Base-by-base conservation (phyloP, 257 asterid genomes). In the Solanum dulcamara region DNA sequence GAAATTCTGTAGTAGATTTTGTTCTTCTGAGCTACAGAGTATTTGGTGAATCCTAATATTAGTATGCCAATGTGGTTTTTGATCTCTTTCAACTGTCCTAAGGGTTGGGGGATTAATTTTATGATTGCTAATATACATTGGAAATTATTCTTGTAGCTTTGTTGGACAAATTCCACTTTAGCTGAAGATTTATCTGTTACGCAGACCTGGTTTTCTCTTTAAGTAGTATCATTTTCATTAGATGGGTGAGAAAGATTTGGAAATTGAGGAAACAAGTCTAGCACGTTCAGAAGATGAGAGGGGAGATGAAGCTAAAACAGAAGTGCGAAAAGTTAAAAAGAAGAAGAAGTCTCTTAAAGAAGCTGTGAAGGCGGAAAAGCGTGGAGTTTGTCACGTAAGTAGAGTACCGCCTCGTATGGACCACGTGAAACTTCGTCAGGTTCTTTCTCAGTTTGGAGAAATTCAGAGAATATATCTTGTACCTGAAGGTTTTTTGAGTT, bases 371-470 rank as follows among this genome's bases (percentile, higher is more conserved):
- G 96, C 94, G 4, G 88, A 89, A 75, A 93, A 86, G 84, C 94
- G 94, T 57, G 98, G 98, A 37, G 93, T 96, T 85, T 94, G 98
- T 88, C 94, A 96, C 87, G 88, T 94, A 85, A 94, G 98, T 86
- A 90, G 99, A 60, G 89, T 94, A 38, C 97, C 98, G 81, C 99
- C 98, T 38, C 98, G 91, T 85, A 93, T 94, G 99, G 91, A 94
- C 81, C 98, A 96, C 26, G 67, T 88, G 89, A 91, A 88, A 90
- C 93, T 96, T 86, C 94, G 98, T 1, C 95, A 94, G 84, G 89
- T 90, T 87, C 89, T 94, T 20, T 90, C 99, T 80, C 95, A 90
- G 75, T 90, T 87, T 80, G 98, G 98, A 66, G 97, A 96, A 70
- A 91, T 96, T 88, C 91, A 89, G 66, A 90, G 99, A 80, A 67